Base-by-base conservation (phyloP, 2,329 filamentous ascomycete genomes). In the Aureobasidium sp. region DNA sequence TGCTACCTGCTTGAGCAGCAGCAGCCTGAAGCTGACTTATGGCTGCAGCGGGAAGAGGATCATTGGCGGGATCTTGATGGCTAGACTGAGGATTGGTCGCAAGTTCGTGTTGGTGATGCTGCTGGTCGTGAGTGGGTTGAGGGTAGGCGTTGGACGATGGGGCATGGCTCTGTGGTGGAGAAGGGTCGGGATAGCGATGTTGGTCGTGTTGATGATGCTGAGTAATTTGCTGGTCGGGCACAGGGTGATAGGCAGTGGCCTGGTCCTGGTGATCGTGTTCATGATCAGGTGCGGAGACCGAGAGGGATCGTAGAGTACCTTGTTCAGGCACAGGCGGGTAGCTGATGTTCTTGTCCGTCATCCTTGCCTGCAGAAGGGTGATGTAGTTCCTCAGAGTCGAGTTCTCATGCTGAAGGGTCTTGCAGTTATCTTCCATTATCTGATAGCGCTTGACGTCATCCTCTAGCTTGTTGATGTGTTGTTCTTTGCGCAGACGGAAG, bases 391-490 rank as follows among this genome's bases (percentile, higher is more conserved):
- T 87, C 45, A 99, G 80, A 64, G 89, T 85, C 72, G 91, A 94
- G 76, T 97, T 96, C 74, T 99, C 93, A 34, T 84, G 81, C 71
- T 96, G 90, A 30, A 96, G 78, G n/a, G 82, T 78, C 74, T 96
- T 94, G 75, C 85, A 91, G 61, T 83, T 85, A 64, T 89, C 83
- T 67, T 91, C 89, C 75, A 96, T 84, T n/a, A 85, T 82, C 67
- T 85, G 82, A 66, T 85, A 89, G 34, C 94, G 90, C 69, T 90
- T 87, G 55, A 97, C 91, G 73, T 97, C 90, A 72, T 94, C 89
- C 76, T 99, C 94, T 7, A 99, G 83, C 74, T 96, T 95, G 79
- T 96, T 96, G 75, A 99, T 99, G 74, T 99, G 97, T 49, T 90
- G 90, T 76, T 99, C 94, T 74, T 99, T 99, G 65, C 94, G 89